phyloP scores from a whole-genome alignment of 768 basidiomycete species.

The Phanerodontia chrysosporium region DNA sequence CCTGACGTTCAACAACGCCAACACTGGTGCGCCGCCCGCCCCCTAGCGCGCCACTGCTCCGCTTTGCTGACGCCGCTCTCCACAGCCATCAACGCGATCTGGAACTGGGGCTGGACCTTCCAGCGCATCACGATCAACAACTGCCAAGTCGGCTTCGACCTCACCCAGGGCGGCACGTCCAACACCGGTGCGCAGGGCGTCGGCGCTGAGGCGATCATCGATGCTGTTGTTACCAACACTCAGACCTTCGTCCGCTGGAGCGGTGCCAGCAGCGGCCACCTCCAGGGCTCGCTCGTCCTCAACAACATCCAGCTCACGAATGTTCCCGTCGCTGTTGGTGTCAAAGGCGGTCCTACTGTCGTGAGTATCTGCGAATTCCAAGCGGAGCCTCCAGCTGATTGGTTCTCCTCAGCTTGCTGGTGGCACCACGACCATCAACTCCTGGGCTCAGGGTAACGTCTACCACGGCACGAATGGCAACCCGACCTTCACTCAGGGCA shows the following conservation, averaged over 20 bases:
- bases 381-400: background rate
- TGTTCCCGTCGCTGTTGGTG: constrained; percentile 57
- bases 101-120: constrained; percentile 44
- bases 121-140: constrained; percentile 43
- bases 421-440: constrained; percentile 52
- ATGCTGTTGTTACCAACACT: constrained; percentile 57
- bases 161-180: constrained; percentile 12
- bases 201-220: constrained; percentile 60
- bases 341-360: constrained; percentile 46
- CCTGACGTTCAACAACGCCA: constrained; percentile 47
- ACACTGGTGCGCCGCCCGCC: constrained; percentile 30
- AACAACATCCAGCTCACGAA: constrained; percentile 61
- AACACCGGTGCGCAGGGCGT: constrained; percentile 30
- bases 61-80: too few species aligned
- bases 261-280: constrained; percentile 35
- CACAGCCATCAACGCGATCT: constrained; percentile 20
- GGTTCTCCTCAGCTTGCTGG: constrained; percentile 27
- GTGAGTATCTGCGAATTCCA: background rate
- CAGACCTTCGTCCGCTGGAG: constrained; percentile 57
- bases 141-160: constrained; percentile 32
- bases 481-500: constrained; percentile 47
- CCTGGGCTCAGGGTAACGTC: constrained; percentile 78
- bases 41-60: too few species aligned
- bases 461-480: constrained; percentile 47
- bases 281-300: constrained; percentile 59